Conservation (phyloP, 2,329 filamentous ascomycete genomes). For the Fusarium sp. region DNA sequence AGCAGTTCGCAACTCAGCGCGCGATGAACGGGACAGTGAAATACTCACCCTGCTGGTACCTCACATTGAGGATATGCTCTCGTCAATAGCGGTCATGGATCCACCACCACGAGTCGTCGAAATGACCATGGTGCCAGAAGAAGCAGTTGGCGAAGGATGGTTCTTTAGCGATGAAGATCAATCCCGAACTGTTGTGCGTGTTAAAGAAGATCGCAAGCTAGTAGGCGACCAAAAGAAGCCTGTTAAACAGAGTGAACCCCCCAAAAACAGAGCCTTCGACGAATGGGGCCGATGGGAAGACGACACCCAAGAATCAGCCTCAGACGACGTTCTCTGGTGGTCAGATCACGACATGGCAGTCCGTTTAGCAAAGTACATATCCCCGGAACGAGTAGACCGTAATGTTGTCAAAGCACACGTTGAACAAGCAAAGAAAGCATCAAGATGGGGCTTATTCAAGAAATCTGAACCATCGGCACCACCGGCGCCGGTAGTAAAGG, state of each 20-base stretch:
- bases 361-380: conserved; percentile 57
- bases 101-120: conserved; percentile 51
- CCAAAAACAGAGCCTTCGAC: conserved; percentile 49
- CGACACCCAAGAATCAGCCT: neutral
- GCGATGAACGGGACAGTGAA: conserved; percentile 52
- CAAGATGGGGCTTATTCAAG: conserved; percentile 50
- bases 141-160: conserved; percentile 53
- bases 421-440: conserved; percentile 48
- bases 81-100: conserved; percentile 49
- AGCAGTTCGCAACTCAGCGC: conserved; percentile 47
- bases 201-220: conserved; percentile 35
- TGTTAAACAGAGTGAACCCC: neutral
- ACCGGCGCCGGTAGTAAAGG: neutral
- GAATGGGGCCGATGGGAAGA: conserved; percentile 59
- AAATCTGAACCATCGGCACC: conserved; percentile 32
- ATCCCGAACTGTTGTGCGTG: conserved; percentile 46
- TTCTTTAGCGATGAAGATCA: conserved; percentile 49
- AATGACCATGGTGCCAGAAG: conserved; percentile 57
- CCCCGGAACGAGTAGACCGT: conserved; percentile 48
- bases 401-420: conserved; percentile 46
- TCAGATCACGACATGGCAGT: conserved; percentile 57
- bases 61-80: conserved; percentile 55
- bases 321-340: conserved; percentile 55
- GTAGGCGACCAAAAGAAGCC: conserved; percentile 16
- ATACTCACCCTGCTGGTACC: conserved; percentile 54